Evolutionary conservation across 495 filamentous ascomycete species (phyloP), one percentile per base, ranked within the genome.

Genomic region (Hamigera avellanea): DNA sequence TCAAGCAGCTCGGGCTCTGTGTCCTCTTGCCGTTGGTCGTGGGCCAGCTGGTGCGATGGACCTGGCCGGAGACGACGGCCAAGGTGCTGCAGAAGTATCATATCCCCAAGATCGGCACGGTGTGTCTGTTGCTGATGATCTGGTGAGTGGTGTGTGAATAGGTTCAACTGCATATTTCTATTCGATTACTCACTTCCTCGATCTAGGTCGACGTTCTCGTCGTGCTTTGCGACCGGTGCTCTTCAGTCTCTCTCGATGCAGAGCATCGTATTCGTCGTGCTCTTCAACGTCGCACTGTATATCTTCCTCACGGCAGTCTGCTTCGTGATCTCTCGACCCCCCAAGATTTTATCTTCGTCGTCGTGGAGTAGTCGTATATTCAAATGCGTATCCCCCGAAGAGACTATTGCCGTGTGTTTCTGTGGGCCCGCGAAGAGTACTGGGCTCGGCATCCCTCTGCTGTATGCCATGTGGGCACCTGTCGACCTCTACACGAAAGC

Each of bases 381-480:
- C 25, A 55, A 46, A 36, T 56, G 46, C 27, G 60, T 73, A 44
- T 43, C 65, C 0, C 53, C 59, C 2, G 61, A 67, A 33, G 64
- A 71, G 34, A 63, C 70, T 1, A 62, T 73, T 39, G 69, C 69
- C 6, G 62, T 72, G 1, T 75, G 71, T 41, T 73, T 73, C 48
- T 75, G 71, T 39, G 70, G 65, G 1, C 69, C 71, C 1, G 69
- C 71, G 15, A 75, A 75, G 48, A 75, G 69, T 31, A 73, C 69
- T 8, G 66, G 65, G 8, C 48, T 73, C 2, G 71, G 69, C 1
- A 70, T 75, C 12, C 69, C 69, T 0, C 37, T 75, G 25, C 42
- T 70, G 19, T 66, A 69, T 41, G 61, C 69, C 7, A 72, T 75
- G 69, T 75, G 68, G 69, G 52, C 54, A 9, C 56, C 64, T 1